Evolutionary conservation across 179 eudicot genomes (phyloP), one percentile per base, ranked within the genome.

Genomic region (Gypsophila paniculata): DNA sequence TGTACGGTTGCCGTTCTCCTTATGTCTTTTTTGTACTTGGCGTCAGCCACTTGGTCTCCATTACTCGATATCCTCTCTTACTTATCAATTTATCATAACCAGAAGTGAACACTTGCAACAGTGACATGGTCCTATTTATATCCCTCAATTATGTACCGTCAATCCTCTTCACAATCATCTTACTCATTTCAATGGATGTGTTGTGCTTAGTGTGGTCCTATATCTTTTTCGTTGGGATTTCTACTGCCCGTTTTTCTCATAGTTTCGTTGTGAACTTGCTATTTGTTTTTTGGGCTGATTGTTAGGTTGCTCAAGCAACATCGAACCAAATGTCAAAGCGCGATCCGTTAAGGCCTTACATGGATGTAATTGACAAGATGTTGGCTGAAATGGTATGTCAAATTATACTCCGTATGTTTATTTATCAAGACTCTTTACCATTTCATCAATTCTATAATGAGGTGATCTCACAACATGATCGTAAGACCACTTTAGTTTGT

Each of bases 311-410:
- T 64, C 97, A 94, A 80, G 97, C 90, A 70, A 93, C 98, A 52
- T 91, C 98, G 44, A 93, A 89, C 69, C 98, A 94, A 79, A 91
- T 94, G 90, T 85, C 99, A 39, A 94, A 90, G 85, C 97, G 96
- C 63, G 99, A 94, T 81, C 96, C 96, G n/a, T 77, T 91, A 65
- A 88, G 97, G 77, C 90, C 87, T 48, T 86, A 76, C 83, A 91
- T 94, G 99, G 86, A 91, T 77, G 86, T 91, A 71, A 89, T 94
- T 70, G 96, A 94, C 75, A 86, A 87, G 82, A 91, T 94, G 99
- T 69, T 94, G 76, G 89, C 84, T 75, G 81, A 91, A 73, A 91
- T 94, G 96, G 99, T 94, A 88, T 71, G 77, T 0, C 55, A 77
- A 64, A 48, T 32, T 38, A 39, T 36, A 1, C 61, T 65, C 23